Percentiles rank a stretch among this genome's conserved stretches.
phyloP scores from a whole-genome alignment of 2,329 filamentous ascomycete genomes.

The Fusarium sp. region DNA sequence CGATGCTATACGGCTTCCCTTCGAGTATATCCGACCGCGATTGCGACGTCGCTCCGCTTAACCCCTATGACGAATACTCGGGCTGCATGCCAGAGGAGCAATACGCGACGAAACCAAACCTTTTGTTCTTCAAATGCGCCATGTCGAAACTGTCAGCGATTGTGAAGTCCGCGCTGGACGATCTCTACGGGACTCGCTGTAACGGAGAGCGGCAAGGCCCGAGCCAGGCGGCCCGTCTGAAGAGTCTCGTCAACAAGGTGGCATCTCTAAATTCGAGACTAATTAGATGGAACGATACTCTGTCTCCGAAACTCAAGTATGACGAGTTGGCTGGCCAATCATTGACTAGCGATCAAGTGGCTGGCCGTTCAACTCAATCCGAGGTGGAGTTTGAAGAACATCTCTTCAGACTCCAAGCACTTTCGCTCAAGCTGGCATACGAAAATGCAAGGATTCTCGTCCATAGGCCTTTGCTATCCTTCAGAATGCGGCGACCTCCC shows the following conservation, averaged over 20 bases:
- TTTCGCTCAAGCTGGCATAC: conserved; percentile 48
- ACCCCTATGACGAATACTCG: conserved; percentile 41
- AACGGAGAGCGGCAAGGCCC: background rate
- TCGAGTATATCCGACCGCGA: conserved; percentile 47
- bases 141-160: conserved; percentile 38
- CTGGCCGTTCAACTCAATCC: background rate
- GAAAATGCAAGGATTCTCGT: conserved; percentile 49
- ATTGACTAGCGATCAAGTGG: background rate
- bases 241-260: background rate
- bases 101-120: background rate
- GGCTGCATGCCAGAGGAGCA: background rate
- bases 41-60: conserved; percentile 46
- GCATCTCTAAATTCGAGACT: background rate
- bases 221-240: background rate
- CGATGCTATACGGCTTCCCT: conserved; percentile 54
- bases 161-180: conserved; percentile 21
- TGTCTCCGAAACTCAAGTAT: conserved; percentile 2
- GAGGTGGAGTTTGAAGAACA: conserved; percentile 19
- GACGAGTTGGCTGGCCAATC: background rate
- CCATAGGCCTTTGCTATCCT: conserved; percentile 35
- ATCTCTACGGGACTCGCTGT: conserved; percentile 24
- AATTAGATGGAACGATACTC: background rate
- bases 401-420: conserved; percentile 47
- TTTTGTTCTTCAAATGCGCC: conserved; percentile 38
- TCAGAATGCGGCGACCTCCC: background rate